Percentiles rank a stretch among this genome's conserved stretches.
These are phyloP conservation scores for Dichotomocladium elegans DNA, from an alignment of 371 early-diverging fungal genomes.

Conservation along the genomic window DNA sequence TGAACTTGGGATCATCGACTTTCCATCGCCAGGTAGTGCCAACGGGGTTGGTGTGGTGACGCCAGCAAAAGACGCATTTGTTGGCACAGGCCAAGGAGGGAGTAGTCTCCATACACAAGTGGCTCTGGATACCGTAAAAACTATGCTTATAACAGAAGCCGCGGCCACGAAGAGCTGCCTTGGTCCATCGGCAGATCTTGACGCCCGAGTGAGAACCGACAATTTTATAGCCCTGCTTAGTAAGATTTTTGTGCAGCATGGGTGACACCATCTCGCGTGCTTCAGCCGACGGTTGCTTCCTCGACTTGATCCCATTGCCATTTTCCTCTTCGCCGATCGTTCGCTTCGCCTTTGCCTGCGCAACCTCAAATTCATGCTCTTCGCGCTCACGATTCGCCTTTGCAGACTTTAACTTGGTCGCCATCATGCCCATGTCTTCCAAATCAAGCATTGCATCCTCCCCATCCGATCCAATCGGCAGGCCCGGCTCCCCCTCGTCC, in stretches of 20 bases:
- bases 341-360: slow-evolving; percentile 50
- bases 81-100: slow-evolving; percentile 79
- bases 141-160: slow-evolving; percentile 83
- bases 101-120: slow-evolving; percentile 70
- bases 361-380: slow-evolving; percentile 48
- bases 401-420: slow-evolving; percentile 54
- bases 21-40: slow-evolving; percentile 73
- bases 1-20: slow-evolving; percentile 68
- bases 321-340: slow-evolving; percentile 17
- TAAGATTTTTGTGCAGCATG: slow-evolving; percentile 66
- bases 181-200: slow-evolving; percentile 84
- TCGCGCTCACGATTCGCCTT: slow-evolving; percentile 54
- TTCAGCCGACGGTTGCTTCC: slow-evolving; percentile 32
- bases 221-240: slow-evolving; percentile 80
- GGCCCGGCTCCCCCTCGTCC: slow-evolving; percentile 30
- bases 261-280: slow-evolving; percentile 78
- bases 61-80: slow-evolving; percentile 83
- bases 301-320: slow-evolving; percentile 15
- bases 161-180: slow-evolving; percentile 70
- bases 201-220: slow-evolving; percentile 79
- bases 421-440: slow-evolving; percentile 73
- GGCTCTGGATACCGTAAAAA: slow-evolving; percentile 66
- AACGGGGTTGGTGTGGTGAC: slow-evolving; percentile 69
- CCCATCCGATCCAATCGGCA: slow-evolving; percentile 27
- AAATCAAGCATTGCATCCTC: slow-evolving; percentile 71